A percentile compares a stretch with the other conserved stretches of the same genome.
phyloP scores from a whole-genome alignment of 148 eudicot genomes.

The Rhododendron vialii region DNA sequence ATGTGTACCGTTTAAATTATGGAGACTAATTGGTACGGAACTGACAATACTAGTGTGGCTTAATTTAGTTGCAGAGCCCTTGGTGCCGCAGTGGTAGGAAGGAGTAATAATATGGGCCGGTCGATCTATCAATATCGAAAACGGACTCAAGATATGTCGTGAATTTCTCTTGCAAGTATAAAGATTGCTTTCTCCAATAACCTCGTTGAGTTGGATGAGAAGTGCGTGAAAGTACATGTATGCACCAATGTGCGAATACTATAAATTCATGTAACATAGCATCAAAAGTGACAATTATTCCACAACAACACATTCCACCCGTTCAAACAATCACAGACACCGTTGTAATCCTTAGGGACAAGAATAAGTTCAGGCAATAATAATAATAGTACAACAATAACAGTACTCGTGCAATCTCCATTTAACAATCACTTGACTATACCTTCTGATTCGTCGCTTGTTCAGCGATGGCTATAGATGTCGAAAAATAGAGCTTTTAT shows the following conservation, averaged over 20 bases:
- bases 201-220: not conserved
- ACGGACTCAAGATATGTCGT: not conserved
- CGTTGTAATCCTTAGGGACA: not conserved
- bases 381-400: not conserved
- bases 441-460: not conserved
- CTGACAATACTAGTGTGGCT: too few relatives aligned
- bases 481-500: slow-evolving; percentile 23
- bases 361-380: not conserved
- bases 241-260: not conserved
- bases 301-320: not conserved
- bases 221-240: not conserved
- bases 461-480: not conserved
- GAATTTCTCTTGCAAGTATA: not conserved
- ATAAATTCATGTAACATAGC: not conserved
- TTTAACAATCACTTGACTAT: not conserved
- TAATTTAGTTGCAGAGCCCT: too few relatives aligned
- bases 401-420: not conserved
- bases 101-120: not conserved
- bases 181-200: not conserved
- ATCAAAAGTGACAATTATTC: not conserved
- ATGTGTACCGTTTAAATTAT: too few relatives aligned
- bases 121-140: not conserved
- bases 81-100: too few relatives aligned
- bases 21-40: too few relatives aligned
- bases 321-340: not conserved